These are phyloP conservation scores for Wickerhamiella parazyma DNA, from an alignment of 805 yeast species.

Conservation along the genomic window DNA sequence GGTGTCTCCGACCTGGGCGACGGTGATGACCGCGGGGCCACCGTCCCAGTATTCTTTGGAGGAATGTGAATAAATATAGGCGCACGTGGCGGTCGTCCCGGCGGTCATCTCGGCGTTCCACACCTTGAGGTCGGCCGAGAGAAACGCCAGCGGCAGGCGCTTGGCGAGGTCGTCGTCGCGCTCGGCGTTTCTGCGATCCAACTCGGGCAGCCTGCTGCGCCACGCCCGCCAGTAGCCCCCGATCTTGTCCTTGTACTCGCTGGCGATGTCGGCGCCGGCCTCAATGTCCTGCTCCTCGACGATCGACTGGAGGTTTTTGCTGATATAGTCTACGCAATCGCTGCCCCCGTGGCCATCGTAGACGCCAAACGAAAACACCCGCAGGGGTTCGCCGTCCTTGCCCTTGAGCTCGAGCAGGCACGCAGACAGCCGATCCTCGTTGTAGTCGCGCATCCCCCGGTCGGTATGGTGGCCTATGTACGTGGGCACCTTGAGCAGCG, in stretches of 20 bases:
- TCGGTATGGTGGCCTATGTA: conserved; percentile 69
- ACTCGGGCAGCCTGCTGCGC: conserved; percentile 33
- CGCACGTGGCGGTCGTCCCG: conserved; percentile 68
- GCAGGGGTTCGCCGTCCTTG: conserved; percentile 15
- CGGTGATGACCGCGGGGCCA: conserved; percentile 50
- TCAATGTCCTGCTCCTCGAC: conserved; percentile 35
- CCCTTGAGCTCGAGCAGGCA: conserved; percentile 40
- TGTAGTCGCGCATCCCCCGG: conserved; percentile 59
- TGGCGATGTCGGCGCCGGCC: conserved; percentile 33
- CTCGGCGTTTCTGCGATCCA: conserved; percentile 20
- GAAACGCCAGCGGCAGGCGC: conserved; percentile 49
- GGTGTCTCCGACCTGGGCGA: conserved; percentile 91
- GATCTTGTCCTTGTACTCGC: conserved; percentile 42
- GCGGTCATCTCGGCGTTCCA: conserved; percentile 13
- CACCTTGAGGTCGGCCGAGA: conserved; percentile 53
- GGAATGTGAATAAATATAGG: conserved; percentile 39
- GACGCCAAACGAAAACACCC: conserved; percentile 55
- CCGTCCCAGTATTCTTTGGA: conserved; percentile 42
- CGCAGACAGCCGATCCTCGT: conserved; percentile 72
- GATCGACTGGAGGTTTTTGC: conserved; percentile 37
- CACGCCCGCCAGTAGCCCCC: conserved; percentile 83
- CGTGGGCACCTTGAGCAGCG: conserved; percentile 50
- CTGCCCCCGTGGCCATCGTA: conserved; percentile 95
- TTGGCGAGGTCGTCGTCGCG: conserved; percentile 42
- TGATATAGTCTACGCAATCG: conserved; percentile 52